These are phyloP conservation scores for Globisporangium acanthophoron DNA, from an alignment of 352 stramenopile species.

Conservation along the genomic window DNA sequence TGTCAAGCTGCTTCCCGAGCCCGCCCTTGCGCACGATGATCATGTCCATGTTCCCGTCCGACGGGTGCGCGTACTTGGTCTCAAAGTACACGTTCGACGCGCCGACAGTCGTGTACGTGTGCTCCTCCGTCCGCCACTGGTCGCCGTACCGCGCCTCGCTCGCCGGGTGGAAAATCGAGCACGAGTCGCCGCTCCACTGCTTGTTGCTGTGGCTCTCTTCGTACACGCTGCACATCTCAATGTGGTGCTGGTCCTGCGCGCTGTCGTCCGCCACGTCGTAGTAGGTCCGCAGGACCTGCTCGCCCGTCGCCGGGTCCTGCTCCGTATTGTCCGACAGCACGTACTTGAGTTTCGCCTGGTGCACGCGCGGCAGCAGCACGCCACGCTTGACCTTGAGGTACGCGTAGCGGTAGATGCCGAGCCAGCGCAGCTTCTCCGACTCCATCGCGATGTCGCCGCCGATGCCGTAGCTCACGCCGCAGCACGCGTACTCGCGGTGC, in stretches of 20 bases:
- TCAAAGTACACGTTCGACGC: constrained; percentile 81
- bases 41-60: constrained; percentile 74
- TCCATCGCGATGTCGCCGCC: constrained; percentile 70
- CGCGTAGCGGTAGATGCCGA: constrained; percentile 67
- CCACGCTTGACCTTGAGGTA: constrained; percentile 71
- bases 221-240: constrained; percentile 76
- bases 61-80: constrained; percentile 72
- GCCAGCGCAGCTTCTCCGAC: constrained; percentile 62
- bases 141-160: constrained; percentile 53
- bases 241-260: constrained; percentile 58
- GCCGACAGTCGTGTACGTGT: constrained; percentile 47
- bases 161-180: constrained; percentile 52
- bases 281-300: constrained; percentile 63
- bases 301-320: constrained; percentile 33
- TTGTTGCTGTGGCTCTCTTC: constrained; percentile 44
- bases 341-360: constrained; percentile 65
- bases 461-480: constrained; percentile 68
- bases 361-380: constrained; percentile 39
- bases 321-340: constrained; percentile 52
- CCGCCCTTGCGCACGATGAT: constrained; percentile 64
- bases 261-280: constrained; percentile 61
- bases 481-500: constrained; percentile 67
- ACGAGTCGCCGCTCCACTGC: constrained; percentile 55
- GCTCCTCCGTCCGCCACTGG: constrained; percentile 44
- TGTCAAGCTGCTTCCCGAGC: constrained; percentile 34